A percentile compares a stretch with the other conserved stretches of the same genome.
phyloP scores from a whole-genome alignment of 805 yeast species.

The Cyberlindnera bimundalis region DNA sequence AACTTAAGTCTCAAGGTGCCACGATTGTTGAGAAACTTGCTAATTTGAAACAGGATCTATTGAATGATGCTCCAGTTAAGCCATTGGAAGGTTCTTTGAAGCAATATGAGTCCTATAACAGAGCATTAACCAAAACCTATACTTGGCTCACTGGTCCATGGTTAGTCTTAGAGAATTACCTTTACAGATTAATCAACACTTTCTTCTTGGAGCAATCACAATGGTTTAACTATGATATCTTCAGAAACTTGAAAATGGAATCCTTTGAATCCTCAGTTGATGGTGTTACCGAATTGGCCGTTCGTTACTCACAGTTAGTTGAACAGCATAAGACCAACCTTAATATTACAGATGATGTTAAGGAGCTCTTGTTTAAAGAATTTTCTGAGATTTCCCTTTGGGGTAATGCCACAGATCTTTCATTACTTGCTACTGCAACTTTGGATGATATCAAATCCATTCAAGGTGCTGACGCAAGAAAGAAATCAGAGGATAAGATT shows the following conservation, averaged over 20 bases:
- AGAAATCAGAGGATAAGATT: slow-evolving; percentile 74
- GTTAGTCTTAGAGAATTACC: slow-evolving; percentile 81
- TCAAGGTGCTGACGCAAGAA: slow-evolving; percentile 87
- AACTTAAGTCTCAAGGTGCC: slow-evolving; percentile 42
- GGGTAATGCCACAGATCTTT: slow-evolving; percentile 98
- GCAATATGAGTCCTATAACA: slow-evolving; percentile 58
- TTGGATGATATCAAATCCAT: slow-evolving; percentile 85
- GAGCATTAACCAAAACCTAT: slow-evolving; percentile 37
- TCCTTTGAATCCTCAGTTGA: slow-evolving; percentile 71
- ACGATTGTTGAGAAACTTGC: slow-evolving; percentile 40
- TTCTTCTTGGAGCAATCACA: slow-evolving; percentile 37
- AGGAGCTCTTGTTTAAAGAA: slow-evolving; percentile 68
- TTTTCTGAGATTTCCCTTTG: slow-evolving; percentile 85
- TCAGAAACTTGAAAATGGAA: slow-evolving; percentile 61
- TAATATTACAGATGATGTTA: slow-evolving; percentile 36
- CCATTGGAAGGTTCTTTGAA: slow-evolving; percentile 43
- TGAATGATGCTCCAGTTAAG: slow-evolving; percentile 38
- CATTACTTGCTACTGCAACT: slow-evolving; percentile 83
- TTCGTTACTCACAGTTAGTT: slow-evolving; percentile 48
- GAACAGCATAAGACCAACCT: slow-evolving; percentile 22
- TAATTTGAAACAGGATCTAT: slow-evolving; percentile 42
- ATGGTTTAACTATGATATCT: slow-evolving; percentile 64
- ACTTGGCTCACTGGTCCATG: slow-evolving; percentile 89
- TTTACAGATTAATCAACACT: slow-evolving; percentile 64
- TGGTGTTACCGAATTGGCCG: slow-evolving; percentile 81